Evolutionary conservation across 805 yeast species (phyloP), one percentile per base, ranked within the genome.

Genomic region (Candida ascalaphidarum): DNA sequence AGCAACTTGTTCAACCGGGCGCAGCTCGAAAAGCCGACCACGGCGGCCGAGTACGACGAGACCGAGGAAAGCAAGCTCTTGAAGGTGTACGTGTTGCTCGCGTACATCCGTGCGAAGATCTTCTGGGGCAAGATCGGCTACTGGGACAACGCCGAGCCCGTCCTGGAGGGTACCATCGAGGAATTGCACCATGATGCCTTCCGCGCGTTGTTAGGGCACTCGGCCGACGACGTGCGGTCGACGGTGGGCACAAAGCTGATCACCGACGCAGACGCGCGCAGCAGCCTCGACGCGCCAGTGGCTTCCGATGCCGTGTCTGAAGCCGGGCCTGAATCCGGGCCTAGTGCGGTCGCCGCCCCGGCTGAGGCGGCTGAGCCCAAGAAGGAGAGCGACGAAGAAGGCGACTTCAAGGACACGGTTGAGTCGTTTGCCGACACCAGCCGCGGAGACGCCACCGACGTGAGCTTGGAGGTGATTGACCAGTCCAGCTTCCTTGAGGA

Each of bases 71-170:
- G 52, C 11, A 51, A 57, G 27, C 31, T 59, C 28, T 47, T 60
- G 32, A 62, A 62, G 36, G 41, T 61, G n/a, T 88, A 94, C 81
- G 30, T 56, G 24, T 49, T 58, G 39, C 38, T 63, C 21, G 40
- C 50, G 7, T 68, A 76, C 41, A 61, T 84, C 13, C 70, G 95
- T 30, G 71, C 73, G 23, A 78, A 80, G 46, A 62, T 88, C 38
- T 83, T 80, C 55, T 89, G 94, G 89, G 65, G 94, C 7, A 75
- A 84, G 37, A 52, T 79, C 14, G 96, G 96, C 5, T 66, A 77
- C 17, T 81, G 89, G 88, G 82, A 78, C 33, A 49, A 64, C 22
- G 59, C 54, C 5, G 61, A 55, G 22, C 61, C 56, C 33, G 37
- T 17, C 26, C 7, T 23, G 11, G 28, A 12, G 31, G 17, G 30